Percentiles rank a stretch among this genome's conserved stretches.
These are phyloP conservation scores for Lophium mytilinum DNA, from an alignment of 495 filamentous ascomycete species.

Conservation along the genomic window DNA sequence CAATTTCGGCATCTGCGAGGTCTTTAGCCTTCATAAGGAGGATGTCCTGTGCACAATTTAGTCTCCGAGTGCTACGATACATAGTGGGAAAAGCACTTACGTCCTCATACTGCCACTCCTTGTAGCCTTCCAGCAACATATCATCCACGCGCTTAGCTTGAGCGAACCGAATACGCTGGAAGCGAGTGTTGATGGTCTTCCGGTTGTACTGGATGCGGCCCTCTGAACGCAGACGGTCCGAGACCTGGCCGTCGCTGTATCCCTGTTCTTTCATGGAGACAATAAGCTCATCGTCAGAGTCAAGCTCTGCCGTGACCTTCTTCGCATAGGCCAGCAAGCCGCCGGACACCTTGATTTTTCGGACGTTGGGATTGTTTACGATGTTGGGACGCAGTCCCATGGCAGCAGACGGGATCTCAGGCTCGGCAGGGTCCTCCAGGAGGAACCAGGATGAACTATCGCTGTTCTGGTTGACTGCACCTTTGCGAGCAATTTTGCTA, in stretches of 20 bases:
- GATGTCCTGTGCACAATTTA: constrained; percentile 22
- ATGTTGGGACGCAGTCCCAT: neutral
- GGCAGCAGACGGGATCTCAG: neutral
- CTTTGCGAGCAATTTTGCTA: neutral
- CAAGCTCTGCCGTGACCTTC: constrained; percentile 25
- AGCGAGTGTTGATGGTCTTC: constrained; percentile 38
- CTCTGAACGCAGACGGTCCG: constrained; percentile 27
- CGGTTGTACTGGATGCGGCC: constrained; percentile 26
- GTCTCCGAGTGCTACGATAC: neutral
- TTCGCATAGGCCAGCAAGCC: constrained; percentile 3
- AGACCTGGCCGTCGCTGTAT: constrained; percentile 27
- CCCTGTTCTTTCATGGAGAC: constrained; percentile 31
- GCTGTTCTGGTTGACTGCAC: neutral
- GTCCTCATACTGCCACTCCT: constrained; percentile 35
- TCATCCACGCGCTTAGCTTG: constrained; percentile 29
- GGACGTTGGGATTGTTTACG: neutral
- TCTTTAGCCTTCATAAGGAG: constrained; percentile 21
- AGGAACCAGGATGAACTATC: neutral
- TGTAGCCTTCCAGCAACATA: constrained; percentile 31
- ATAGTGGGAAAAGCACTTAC: constrained; percentile 17
- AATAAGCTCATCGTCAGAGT: constrained; percentile 35
- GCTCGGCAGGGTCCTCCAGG: neutral
- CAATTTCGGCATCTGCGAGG: constrained; percentile 21
- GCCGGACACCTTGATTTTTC: neutral
- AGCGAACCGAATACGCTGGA: constrained; percentile 26